Conservation (phyloP, 2,329 filamentous ascomycete genomes). For the Aspergillus sp. region DNA sequence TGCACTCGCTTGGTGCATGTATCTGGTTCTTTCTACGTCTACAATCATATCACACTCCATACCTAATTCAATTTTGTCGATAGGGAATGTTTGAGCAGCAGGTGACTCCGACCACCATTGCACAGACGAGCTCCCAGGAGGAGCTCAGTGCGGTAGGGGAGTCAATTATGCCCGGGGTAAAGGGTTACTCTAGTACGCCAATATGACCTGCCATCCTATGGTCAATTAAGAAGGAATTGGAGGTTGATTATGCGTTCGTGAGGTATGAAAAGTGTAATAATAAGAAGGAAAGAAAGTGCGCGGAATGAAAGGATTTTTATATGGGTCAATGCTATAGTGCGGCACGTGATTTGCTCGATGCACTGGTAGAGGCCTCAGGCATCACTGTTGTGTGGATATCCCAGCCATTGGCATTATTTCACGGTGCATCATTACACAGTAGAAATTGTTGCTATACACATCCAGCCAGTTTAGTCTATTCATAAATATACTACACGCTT, state of each 20-base stretch:
- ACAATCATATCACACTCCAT: not conserved
- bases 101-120: conserved; percentile 41
- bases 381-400: not conserved
- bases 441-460: not conserved
- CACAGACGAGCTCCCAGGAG: conserved; percentile 26
- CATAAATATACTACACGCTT: too few relatives aligned
- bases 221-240: conserved; percentile 37
- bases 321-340: not conserved
- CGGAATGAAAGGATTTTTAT: conserved; percentile 18
- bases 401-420: not conserved
- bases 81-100: conserved; percentile 41
- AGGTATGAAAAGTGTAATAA: conserved; percentile 45
- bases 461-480: not conserved
- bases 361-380: conserved; percentile 9
- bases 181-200: conserved; percentile 48
- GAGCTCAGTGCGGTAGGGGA: conserved; percentile 34
- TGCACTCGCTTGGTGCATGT: not conserved
- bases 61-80: not conserved
- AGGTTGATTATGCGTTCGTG: conserved; percentile 54
- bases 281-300: conserved; percentile 29
- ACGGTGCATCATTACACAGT: not conserved
- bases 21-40: not conserved
- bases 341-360: conserved; percentile 7
- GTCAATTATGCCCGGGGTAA: conserved; percentile 26
- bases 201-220: conserved; percentile 52